These are phyloP conservation scores for Apiospora hydei DNA, from an alignment of 2,329 filamentous ascomycete genomes.

Conservation along the genomic window DNA sequence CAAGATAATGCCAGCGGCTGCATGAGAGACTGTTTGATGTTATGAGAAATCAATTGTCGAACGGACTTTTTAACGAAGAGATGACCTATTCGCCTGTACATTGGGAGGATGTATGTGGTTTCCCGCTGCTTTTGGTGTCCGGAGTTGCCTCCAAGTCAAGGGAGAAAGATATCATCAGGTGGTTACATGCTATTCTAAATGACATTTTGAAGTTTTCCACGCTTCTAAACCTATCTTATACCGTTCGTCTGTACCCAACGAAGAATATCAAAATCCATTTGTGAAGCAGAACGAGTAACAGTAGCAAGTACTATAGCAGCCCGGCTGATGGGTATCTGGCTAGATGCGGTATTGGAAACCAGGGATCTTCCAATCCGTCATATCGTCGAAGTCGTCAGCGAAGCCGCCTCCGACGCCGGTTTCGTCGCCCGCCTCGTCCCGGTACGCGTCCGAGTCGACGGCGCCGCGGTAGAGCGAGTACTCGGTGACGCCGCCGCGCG, in stretches of 20 bases:
- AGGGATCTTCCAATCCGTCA: conserved; percentile 65
- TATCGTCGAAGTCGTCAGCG: conserved; percentile 60
- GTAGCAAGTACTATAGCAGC: not conserved
- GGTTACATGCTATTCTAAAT: conserved; percentile 16
- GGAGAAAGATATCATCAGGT: conserved; percentile 14
- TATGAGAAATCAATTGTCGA: not conserved
- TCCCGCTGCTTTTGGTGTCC: not conserved
- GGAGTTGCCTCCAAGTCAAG: conserved; percentile 7
- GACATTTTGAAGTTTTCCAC: not conserved
- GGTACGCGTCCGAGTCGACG: conserved; percentile 39
- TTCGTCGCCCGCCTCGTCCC: conserved; percentile 35
- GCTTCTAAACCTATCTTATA: not conserved
- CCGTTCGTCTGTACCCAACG: not conserved
- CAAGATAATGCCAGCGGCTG: conserved; percentile 70
- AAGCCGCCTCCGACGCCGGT: conserved; percentile 36
- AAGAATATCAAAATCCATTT: too few relatives aligned
- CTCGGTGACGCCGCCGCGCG: conserved; percentile 48
- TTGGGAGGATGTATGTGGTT: not conserved
- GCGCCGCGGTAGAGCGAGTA: conserved; percentile 43
- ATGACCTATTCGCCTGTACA: conserved; percentile 11
- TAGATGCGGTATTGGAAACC: conserved; percentile 66
- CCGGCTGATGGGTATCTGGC: not conserved
- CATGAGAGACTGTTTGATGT: conserved; percentile 44
- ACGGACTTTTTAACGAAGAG: conserved; percentile 1
- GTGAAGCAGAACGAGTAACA: not conserved